Conservation (phyloP, 441 rosid species). For the Jatropha podagrica region DNA sequence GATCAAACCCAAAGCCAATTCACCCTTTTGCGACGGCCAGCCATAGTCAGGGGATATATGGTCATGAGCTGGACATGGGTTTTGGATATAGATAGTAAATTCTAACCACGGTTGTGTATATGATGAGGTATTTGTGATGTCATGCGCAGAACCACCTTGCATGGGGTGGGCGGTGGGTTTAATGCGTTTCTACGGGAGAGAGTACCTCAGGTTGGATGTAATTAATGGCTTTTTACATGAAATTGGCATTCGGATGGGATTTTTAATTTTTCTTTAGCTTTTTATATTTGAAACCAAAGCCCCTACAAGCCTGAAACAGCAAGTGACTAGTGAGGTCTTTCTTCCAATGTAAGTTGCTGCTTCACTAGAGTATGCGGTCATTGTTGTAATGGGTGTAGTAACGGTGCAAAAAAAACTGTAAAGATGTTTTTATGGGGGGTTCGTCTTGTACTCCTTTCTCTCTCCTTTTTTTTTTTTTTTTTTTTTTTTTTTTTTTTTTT, state of each 20-base stretch:
- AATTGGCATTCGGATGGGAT: slow-evolving; percentile 20
- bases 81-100: slow-evolving; percentile 56
- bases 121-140: slow-evolving; percentile 19
- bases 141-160: slow-evolving; percentile 24
- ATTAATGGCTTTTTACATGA: slow-evolving; percentile 26
- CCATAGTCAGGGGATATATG: slow-evolving; percentile 54
- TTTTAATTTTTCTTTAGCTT: slow-evolving; percentile 7
- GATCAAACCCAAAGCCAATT: slow-evolving; percentile 64
- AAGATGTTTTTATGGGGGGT: not conserved
- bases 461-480: not conserved
- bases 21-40: slow-evolving; percentile 46
- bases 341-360: too few relatives aligned
- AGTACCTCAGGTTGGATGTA: slow-evolving; percentile 22
- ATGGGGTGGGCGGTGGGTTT: slow-evolving; percentile 19
- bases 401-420: not conserved
- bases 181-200: slow-evolving; percentile 16
- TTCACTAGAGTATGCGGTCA: too few relatives aligned
- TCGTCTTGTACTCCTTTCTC: not conserved
- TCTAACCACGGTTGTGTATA: slow-evolving; percentile 22
- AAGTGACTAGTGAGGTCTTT: not conserved
- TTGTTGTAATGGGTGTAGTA: not conserved
- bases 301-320: not conserved
- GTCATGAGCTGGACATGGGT: slow-evolving; percentile 77
- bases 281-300: not conserved
- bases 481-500: not conserved